Conservation (phyloP, 805 yeast species). For the Metschnikowia aberdeeniae region DNA sequence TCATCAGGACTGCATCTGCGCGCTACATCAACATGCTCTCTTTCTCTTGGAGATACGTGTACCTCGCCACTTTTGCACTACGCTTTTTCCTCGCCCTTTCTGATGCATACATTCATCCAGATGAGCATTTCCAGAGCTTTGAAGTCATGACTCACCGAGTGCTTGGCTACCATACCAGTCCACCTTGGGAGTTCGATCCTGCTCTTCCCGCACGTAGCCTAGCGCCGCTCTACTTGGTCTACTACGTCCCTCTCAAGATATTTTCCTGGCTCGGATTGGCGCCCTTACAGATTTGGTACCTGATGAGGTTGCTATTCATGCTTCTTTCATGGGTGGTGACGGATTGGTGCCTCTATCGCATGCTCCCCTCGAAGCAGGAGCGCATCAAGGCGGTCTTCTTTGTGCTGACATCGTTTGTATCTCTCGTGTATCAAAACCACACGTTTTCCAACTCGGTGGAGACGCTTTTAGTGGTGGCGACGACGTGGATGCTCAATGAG, state of each 20-base stretch:
- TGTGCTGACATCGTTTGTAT: conserved; percentile 59
- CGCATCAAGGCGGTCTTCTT: conserved; percentile 46
- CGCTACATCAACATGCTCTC: conserved; percentile 6
- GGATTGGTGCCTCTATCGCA: conserved; percentile 42
- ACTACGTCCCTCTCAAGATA: conserved; percentile 57
- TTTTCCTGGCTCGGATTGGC: conserved; percentile 30
- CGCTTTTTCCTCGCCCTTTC: conserved; percentile 58
- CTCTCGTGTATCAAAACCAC: conserved; percentile 78
- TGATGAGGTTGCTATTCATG: conserved; percentile 50
- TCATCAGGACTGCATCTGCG: conserved; percentile 1
- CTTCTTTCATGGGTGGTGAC: conserved; percentile 32
- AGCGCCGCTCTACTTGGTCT: conserved; percentile 60
- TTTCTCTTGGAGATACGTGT: conserved; percentile 44
- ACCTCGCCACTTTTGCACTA: conserved; percentile 42
- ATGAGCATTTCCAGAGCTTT: conserved; percentile 92
- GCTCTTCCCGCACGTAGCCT: conserved; percentile 64
- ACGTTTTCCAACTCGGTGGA: conserved; percentile 88
- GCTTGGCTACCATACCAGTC: conserved; percentile 40
- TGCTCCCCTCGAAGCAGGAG: conserved; percentile 49
- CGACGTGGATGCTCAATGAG: conserved; percentile 48
- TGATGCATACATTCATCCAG: conserved; percentile 92
- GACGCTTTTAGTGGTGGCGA: conserved; percentile 49
- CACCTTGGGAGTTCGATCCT: conserved; percentile 81
- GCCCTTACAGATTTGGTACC: conserved; percentile 51
- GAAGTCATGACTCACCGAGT: conserved; percentile 57